phyloP scores from a whole-genome alignment of 306 rosid genomes.

The Styphnolobium japonicum region DNA sequence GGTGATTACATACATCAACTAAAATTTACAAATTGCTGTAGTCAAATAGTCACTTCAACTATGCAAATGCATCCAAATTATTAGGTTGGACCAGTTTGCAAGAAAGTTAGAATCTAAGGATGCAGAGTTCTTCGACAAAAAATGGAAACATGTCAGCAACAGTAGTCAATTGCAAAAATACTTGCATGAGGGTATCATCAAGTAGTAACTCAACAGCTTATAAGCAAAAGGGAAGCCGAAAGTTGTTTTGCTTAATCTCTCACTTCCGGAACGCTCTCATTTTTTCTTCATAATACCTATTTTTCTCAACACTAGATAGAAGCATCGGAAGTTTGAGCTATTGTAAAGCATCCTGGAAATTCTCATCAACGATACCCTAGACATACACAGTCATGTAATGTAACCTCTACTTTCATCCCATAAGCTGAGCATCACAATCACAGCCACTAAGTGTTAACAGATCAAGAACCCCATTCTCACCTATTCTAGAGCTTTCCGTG shows the following conservation, averaged over 20 bases:
- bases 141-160: neutral
- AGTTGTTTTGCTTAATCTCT: neutral
- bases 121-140: neutral
- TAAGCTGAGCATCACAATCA: neutral
- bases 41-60: neutral
- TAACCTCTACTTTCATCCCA: neutral
- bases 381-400: neutral
- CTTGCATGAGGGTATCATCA: neutral
- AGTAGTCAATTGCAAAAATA: neutral
- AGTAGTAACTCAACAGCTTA: neutral
- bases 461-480: neutral
- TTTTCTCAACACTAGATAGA: neutral
- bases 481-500: neutral
- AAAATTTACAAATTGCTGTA: neutral
- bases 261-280: too few species aligned
- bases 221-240: neutral
- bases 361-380: neutral
- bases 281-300: neutral
- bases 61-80: neutral
- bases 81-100: neutral
- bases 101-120: neutral
- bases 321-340: neutral
- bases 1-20: neutral
- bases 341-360: neutral
- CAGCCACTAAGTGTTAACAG: neutral